Conservation (phyloP, 1,139 yeast species). For the Meyerozyma sp. region DNA sequence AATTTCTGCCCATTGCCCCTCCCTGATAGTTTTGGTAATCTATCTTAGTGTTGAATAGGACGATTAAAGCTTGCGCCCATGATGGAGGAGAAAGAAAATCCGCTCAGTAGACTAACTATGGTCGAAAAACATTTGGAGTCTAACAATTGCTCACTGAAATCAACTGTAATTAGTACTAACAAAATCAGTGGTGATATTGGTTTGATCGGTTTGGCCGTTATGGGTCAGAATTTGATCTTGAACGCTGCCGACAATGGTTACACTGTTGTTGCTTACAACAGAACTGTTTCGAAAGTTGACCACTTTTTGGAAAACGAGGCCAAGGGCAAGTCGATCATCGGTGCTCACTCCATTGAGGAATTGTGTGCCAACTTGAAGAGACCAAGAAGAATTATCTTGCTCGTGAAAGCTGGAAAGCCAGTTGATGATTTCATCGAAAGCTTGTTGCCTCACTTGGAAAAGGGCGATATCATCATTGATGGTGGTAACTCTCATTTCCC, state of each 20-base stretch:
- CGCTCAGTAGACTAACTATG: neutral
- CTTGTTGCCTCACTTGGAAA: constrained; percentile 84
- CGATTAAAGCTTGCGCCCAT: neutral
- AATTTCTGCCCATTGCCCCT: neutral
- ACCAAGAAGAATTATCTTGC: constrained; percentile 91
- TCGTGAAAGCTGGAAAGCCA: constrained; percentile 96
- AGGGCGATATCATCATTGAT: constrained; percentile 97
- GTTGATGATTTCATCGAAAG: constrained; percentile 90
- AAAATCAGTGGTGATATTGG: constrained; percentile 85
- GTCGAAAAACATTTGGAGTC: neutral
- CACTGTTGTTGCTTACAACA: constrained; percentile 97
- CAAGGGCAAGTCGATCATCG: constrained; percentile 85
- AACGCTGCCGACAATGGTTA: constrained; percentile 98
- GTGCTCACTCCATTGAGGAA: constrained; percentile 91
- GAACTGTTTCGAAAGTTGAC: constrained; percentile 94
- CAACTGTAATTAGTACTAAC: constrained; percentile 5
- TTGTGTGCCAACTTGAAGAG: constrained; percentile 84
- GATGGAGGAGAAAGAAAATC: neutral
- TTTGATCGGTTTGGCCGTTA: constrained; percentile 98
- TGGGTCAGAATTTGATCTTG: constrained; percentile 98
- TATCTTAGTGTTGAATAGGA: neutral
- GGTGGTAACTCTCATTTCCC: constrained; percentile 99
- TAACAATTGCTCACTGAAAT: neutral
- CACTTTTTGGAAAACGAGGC: constrained; percentile 92
- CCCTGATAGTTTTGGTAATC: neutral